phyloP scores from a whole-genome alignment of 2,329 filamentous ascomycete species.

The Bipolaris gigantea region DNA sequence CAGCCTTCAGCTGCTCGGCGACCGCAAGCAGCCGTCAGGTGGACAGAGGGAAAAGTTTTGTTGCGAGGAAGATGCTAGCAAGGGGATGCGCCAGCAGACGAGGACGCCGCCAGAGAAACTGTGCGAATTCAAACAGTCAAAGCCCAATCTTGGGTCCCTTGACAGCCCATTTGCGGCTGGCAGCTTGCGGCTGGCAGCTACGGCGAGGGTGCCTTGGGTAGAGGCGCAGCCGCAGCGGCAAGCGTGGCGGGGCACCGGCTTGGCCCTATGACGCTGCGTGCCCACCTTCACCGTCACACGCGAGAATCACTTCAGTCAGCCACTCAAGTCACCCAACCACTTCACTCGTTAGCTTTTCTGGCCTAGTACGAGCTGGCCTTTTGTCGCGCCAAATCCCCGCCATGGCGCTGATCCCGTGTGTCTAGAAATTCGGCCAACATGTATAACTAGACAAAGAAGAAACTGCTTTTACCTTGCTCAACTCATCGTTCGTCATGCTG shows the following conservation, averaged over 20 bases:
- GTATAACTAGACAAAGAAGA: slow-evolving; percentile 21
- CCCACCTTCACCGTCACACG: slow-evolving; percentile 6
- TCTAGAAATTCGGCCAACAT: slow-evolving; percentile 10
- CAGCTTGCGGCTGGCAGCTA: slow-evolving; percentile 28
- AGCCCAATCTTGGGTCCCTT: slow-evolving; percentile 24
- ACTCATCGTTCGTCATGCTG: slow-evolving; percentile 16
- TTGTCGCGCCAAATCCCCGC: not conserved
- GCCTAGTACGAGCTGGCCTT: not conserved
- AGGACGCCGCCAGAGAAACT: slow-evolving; percentile 3
- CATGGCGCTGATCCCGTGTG: not conserved
- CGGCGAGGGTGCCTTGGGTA: slow-evolving; percentile 7
- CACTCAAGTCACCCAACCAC: not conserved
- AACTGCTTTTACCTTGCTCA: slow-evolving; percentile 7
- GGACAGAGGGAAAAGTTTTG: not conserved
- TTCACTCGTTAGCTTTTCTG: not conserved
- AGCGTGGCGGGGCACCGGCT: slow-evolving; percentile 24
- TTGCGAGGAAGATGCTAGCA: slow-evolving; percentile 8
- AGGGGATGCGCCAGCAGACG: not conserved
- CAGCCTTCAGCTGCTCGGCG: slow-evolving; percentile 13
- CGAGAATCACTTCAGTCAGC: not conserved
- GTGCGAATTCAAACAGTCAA: slow-evolving; percentile 14
- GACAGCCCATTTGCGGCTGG: slow-evolving; percentile 35
- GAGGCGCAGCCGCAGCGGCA: slow-evolving; percentile 9
- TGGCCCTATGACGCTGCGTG: slow-evolving; percentile 30
- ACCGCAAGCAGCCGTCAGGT: slow-evolving; percentile 7